Evolutionary conservation across 2,329 filamentous ascomycete species (phyloP), one percentile per base, ranked within the genome.

Genomic region (Phyllosticta citrichinensis): DNA sequence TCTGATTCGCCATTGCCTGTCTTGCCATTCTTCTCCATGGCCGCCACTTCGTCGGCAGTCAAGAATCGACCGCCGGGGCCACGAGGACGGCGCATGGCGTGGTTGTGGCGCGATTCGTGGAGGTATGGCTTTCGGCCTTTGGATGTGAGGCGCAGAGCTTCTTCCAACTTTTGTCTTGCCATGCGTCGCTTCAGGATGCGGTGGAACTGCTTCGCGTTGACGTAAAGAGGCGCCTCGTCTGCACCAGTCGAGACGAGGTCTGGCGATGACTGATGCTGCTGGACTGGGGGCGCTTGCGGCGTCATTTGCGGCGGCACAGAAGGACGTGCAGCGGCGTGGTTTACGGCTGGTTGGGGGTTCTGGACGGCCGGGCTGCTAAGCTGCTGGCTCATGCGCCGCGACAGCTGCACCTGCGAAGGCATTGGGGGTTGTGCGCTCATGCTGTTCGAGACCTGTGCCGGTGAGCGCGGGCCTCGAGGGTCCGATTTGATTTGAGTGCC

Each of bases 131-230:
- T 97, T 40, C 94, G 86, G 25, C 93, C 93, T 76, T 99, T 99
- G 10, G 88, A 95, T 0, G 94, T 97, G 62, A 97, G 78, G 52
- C 94, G 85, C 52, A 99, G 77, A 60, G 92, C 89, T 73, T 99
- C 94, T 73, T 99, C 94, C 17, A 99, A 80, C 72, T 90, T 91
- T 74, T 97, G 94, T 35, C 94, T 84, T 6, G 94, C 94, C 65
- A 97, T 91, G 62, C 94, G 85, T 62, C 94, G 84, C 80, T 99
- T 97, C 60, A 99, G 77, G 56, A 99, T 99, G 25, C 94, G 88
- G 72, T 99, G 94, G 68, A 99, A 99, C 70, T 99, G 94, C 74
- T 99, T 99, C 5, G 94, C 94, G 69, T 99, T 99, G 69, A 99
- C 94, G 68, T 99, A 99, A 0, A 99, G 79, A 0, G 94, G 94